A percentile compares a stretch with the other conserved stretches of the same genome.
Evolutionary conservation across 73 alveolate genomes (phyloP).

Genomic region (Paramecium caudatum): DNA sequence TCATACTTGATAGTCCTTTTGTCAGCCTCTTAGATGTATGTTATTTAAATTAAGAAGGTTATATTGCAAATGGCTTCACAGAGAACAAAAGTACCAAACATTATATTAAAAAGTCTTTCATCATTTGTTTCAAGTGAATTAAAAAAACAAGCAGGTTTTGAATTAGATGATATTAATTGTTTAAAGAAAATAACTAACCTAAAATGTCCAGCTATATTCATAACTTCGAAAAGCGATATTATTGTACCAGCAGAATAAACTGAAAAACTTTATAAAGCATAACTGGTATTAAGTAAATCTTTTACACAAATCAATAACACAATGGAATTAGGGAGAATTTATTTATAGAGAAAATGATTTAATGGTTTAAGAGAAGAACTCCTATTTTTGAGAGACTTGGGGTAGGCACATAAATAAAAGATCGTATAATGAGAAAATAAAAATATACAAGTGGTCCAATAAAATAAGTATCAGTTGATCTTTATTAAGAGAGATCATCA

Average conservation of each 20-base stretch:
- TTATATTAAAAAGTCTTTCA: neutral
- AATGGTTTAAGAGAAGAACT: conserved; percentile 32
- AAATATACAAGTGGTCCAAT: neutral
- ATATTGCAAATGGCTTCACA: neutral
- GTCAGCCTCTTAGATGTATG: conserved; percentile 6
- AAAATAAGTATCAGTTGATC: conserved; percentile 6
- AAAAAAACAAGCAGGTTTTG: conserved; percentile 24
- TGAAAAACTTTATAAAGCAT: conserved; percentile 12
- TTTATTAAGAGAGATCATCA: conserved; percentile 7
- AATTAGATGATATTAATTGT: conserved; percentile 49
- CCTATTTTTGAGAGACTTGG: conserved; percentile 39
- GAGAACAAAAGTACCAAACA: conserved; percentile 27
- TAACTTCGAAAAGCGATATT: conserved; percentile 30
- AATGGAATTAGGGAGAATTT: neutral
- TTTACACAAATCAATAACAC: conserved; percentile 13
- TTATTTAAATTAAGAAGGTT: neutral
- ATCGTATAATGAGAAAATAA: neutral
- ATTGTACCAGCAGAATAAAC: conserved; percentile 28
- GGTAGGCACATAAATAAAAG: neutral
- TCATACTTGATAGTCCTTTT: conserved; percentile 53
- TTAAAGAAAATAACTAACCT: neutral
- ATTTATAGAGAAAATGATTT: neutral
- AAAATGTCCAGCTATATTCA: conserved; percentile 43
- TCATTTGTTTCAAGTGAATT: conserved; percentile 11
- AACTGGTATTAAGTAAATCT: neutral